Conservation (phyloP, 2,329 filamentous ascomycete genomes). For the Penicillium psychrosexuale region DNA sequence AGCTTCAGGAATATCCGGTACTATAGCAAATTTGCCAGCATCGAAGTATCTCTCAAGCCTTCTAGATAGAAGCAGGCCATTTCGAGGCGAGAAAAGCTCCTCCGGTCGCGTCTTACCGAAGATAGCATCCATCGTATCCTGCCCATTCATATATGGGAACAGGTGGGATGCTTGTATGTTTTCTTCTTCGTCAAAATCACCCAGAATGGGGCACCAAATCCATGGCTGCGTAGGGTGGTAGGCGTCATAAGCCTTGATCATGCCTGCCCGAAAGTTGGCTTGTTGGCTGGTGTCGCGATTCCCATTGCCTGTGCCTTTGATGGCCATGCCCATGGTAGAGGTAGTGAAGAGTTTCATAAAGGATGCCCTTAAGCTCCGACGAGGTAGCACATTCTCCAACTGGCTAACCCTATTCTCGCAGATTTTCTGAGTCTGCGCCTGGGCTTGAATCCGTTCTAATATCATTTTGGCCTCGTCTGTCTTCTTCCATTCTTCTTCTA, state of each 20-base stretch:
- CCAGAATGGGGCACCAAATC: conserved; percentile 1
- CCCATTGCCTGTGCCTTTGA: background rate
- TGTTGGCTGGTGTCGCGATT: background rate
- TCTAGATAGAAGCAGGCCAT: conserved; percentile 9
- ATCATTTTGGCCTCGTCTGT: background rate
- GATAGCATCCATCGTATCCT: conserved; percentile 19
- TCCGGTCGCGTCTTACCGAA: conserved; percentile 11
- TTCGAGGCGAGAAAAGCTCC: conserved; percentile 17
- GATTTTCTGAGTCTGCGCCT: background rate
- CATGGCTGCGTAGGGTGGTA: background rate
- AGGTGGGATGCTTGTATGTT: conserved; percentile 9
- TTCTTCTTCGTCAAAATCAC: background rate
- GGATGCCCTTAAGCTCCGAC: background rate
- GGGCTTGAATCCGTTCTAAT: background rate
- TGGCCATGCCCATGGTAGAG: background rate
- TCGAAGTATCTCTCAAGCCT: conserved; percentile 10
- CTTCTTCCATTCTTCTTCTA: background rate
- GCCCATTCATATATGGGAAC: conserved; percentile 15
- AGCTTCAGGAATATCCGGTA: conserved; percentile 6
- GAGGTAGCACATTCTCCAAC: background rate
- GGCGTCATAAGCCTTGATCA: background rate
- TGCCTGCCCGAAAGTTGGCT: background rate
- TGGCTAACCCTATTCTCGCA: background rate
- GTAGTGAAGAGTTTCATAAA: background rate
- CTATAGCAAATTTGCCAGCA: conserved; percentile 11